Evolutionary conservation across 2,329 filamentous ascomycete species (phyloP).

Genomic region (Fusarium duplospermum): DNA sequence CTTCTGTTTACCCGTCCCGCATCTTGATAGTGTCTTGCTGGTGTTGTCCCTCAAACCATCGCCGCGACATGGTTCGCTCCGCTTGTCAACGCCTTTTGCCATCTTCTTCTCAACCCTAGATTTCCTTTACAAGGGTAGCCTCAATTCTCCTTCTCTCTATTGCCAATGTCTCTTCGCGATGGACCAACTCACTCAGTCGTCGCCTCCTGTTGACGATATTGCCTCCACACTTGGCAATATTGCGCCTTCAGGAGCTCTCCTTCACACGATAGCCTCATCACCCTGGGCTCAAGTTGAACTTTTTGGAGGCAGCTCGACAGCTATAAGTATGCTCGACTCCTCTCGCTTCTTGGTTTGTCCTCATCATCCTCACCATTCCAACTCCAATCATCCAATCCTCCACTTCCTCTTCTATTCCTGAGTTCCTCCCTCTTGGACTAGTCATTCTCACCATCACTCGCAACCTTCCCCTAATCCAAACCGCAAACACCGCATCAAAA

Average conservation of each 20-base stretch:
- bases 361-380: slow-evolving; percentile 19
- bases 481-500: slow-evolving; percentile 17
- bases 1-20: no score
- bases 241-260: slow-evolving; percentile 7
- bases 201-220: neutral
- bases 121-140: slow-evolving; percentile 14
- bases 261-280: neutral
- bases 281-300: neutral
- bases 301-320: neutral
- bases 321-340: slow-evolving; percentile 32
- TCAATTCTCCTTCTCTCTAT: neutral
- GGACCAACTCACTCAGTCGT: neutral
- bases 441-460: neutral
- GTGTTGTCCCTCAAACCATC: neutral
- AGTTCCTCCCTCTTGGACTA: neutral
- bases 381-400: neutral
- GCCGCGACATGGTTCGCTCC: neutral
- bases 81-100: neutral
- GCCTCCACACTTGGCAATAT: slow-evolving; percentile 13
- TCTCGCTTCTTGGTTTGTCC: neutral
- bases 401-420: neutral
- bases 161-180: slow-evolving; percentile 19
- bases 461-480: neutral
- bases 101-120: neutral
- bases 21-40: neutral